Conservation (phyloP, 495 filamentous ascomycete species). For the Xylaria flabelliformis region DNA sequence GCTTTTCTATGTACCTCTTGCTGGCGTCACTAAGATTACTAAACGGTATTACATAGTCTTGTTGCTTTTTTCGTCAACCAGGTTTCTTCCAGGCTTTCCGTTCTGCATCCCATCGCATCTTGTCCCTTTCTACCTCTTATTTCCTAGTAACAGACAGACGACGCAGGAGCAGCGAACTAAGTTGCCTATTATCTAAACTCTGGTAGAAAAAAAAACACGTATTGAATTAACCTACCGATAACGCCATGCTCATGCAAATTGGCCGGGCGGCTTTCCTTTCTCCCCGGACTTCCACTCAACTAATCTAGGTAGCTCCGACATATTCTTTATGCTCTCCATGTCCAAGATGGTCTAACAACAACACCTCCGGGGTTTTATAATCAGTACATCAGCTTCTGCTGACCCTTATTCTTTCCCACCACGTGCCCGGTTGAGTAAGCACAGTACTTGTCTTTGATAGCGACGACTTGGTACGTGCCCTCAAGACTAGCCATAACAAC, state of each 20-base stretch:
- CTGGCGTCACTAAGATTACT: neutral
- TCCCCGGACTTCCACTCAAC: constrained; percentile 24
- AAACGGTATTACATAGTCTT: neutral
- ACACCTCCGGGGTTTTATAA: neutral
- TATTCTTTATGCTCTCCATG: constrained; percentile 21
- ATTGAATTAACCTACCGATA: constrained; percentile 35
- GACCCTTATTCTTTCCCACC: constrained; percentile 50
- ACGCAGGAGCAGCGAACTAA: neutral
- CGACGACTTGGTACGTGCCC: constrained; percentile 95
- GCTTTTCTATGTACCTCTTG: neutral
- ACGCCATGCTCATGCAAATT: constrained; percentile 46
- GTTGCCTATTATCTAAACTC: constrained; percentile 17
- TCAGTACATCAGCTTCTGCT: constrained; percentile 31
- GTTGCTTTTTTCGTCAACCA: neutral
- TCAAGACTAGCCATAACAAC: constrained; percentile 84
- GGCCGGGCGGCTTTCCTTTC: constrained; percentile 26
- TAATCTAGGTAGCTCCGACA: constrained; percentile 27
- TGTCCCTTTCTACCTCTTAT: neutral
- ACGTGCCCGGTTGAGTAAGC: constrained; percentile 73
- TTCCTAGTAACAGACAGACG: neutral
- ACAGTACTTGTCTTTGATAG: constrained; percentile 91
- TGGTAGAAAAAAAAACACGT: constrained; percentile 23
- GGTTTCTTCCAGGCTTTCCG: neutral
- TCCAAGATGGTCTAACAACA: constrained; percentile 18
- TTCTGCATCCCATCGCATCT: neutral